A percentile compares a stretch with the other conserved stretches of the same genome.
Evolutionary conservation across 2,329 filamentous ascomycete species (phyloP).

Genomic region (Macrophomina tecta): DNA sequence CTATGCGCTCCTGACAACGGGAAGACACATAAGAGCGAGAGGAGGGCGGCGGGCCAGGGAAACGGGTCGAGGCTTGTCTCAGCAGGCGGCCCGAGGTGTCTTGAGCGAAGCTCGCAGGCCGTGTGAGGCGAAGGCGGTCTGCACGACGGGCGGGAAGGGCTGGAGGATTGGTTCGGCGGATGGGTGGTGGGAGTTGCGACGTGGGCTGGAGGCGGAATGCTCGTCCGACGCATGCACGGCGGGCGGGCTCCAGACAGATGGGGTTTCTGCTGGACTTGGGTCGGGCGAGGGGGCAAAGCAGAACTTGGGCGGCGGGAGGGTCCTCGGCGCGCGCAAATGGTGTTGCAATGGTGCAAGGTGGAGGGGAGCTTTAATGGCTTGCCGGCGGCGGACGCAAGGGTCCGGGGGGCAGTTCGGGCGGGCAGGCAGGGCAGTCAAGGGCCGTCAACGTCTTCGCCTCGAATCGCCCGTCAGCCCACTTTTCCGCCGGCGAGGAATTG

Average conservation of each 20-base stretch:
- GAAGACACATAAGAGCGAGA: slow-evolving; percentile 5
- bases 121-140: slow-evolving; percentile 3
- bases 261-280: slow-evolving; percentile 13
- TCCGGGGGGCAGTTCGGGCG: slow-evolving; percentile 14
- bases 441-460: slow-evolving; percentile 19
- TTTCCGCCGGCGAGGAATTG: slow-evolving; percentile 24
- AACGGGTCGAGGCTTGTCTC: slow-evolving; percentile 5
- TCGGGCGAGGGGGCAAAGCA: background rate
- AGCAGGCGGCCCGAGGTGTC: background rate
- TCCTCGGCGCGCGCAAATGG: slow-evolving; percentile 25
- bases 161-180: slow-evolving; percentile 3
- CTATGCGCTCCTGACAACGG: slow-evolving; percentile 28
- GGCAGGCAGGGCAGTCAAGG: slow-evolving; percentile 23
- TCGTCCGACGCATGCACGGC: slow-evolving; percentile 19
- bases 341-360: slow-evolving; percentile 27
- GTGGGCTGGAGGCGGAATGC: slow-evolving; percentile 19
- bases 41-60: background rate
- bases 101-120: slow-evolving; percentile 5
- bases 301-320: slow-evolving; percentile 17
- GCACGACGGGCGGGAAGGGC: slow-evolving; percentile 5
- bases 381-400: slow-evolving; percentile 15
- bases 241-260: slow-evolving; percentile 18
- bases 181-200: background rate
- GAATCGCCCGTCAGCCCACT: slow-evolving; percentile 24
- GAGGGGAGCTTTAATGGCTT: slow-evolving; percentile 23